These are phyloP conservation scores for Mycena amicta DNA, from an alignment of 768 basidiomycete species.

Conservation along the genomic window DNA sequence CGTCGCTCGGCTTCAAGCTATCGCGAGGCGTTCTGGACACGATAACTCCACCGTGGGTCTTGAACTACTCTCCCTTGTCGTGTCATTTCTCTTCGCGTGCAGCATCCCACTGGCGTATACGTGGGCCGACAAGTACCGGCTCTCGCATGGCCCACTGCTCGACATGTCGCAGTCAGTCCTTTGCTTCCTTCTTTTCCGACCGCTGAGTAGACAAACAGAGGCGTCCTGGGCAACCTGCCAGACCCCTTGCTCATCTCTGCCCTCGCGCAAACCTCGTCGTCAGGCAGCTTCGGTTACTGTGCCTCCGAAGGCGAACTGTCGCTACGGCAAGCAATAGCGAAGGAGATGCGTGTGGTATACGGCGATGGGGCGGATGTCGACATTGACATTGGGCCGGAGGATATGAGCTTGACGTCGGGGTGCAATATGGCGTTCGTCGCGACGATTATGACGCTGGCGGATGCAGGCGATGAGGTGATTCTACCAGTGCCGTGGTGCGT, in stretches of 20 bases:
- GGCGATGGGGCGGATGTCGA: constrained; percentile 50
- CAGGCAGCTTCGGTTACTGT: constrained; percentile 56
- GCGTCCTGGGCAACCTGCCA: constrained; percentile 71
- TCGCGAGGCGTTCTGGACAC: constrained; percentile 6
- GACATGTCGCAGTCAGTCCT: constrained; percentile 62
- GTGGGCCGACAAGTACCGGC: constrained; percentile 53
- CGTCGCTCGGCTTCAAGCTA: constrained; percentile 8
- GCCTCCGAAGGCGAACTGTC: constrained; percentile 58
- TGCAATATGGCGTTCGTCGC: constrained; percentile 76
- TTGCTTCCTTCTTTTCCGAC: background rate
- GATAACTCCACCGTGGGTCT: constrained; percentile 3
- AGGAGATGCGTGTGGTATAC: constrained; percentile 67
- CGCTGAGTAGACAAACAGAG: constrained; percentile 51
- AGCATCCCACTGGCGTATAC: constrained; percentile 62
- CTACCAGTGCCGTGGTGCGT: constrained; percentile 70
- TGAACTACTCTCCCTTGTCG: background rate
- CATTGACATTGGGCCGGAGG: constrained; percentile 45
- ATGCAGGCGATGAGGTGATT: constrained; percentile 70
- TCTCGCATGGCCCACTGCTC: constrained; percentile 50
- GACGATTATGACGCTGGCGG: constrained; percentile 63
- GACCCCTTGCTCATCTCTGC: constrained; percentile 51
- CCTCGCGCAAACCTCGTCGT: constrained; percentile 46
- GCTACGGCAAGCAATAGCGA: constrained; percentile 53
- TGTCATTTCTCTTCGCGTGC: background rate
- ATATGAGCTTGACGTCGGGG: constrained; percentile 71